Evolutionary conservation across 2,329 filamentous ascomycete species (phyloP).

Genomic region (Ophiocordyceps camponoti-saundersi): DNA sequence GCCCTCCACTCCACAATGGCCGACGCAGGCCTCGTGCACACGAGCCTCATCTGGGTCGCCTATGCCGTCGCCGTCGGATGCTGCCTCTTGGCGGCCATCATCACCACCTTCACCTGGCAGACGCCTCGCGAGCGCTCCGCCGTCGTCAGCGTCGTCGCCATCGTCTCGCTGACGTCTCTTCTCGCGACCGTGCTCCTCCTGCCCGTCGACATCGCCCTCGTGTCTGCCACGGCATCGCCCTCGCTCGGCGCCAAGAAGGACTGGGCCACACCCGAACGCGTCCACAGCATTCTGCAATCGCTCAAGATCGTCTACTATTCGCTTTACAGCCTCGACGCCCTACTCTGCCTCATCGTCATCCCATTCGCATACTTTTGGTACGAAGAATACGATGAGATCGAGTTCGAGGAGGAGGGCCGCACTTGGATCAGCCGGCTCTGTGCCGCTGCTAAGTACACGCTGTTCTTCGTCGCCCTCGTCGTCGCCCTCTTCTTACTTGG

Average conservation of each 20-base stretch:
- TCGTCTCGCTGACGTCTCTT: conserved; percentile 71
- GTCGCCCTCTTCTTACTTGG: conserved; percentile 77
- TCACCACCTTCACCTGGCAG: conserved; percentile 88
- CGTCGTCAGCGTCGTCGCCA: conserved; percentile 67
- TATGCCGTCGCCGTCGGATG: conserved; percentile 72
- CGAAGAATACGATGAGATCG: conserved; percentile 90
- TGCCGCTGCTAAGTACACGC: conserved; percentile 81
- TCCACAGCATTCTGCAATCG: conserved; percentile 62
- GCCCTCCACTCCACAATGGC: conserved; percentile 14
- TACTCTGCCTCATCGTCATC: conserved; percentile 77
- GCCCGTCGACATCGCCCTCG: conserved; percentile 87
- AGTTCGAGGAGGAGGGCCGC: conserved; percentile 65
- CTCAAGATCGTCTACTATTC: conserved; percentile 84
- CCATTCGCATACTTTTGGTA: conserved; percentile 98
- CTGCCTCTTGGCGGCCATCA: conserved; percentile 57
- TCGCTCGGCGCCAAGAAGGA: conserved; percentile 72
- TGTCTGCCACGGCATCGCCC: conserved; percentile 70
- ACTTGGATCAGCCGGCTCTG: conserved; percentile 54
- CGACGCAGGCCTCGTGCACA: conserved; percentile 52
- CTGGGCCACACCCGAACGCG: conserved; percentile 74
- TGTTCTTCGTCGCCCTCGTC: conserved; percentile 65
- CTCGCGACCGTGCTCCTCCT: conserved; percentile 85
- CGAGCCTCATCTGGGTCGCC: conserved; percentile 84
- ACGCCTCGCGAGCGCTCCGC: conserved; percentile 71
- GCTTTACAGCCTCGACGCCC: conserved; percentile 77